These are phyloP conservation scores for Aleurites moluccanus DNA, from an alignment of 441 rosid genomes.

Conservation along the genomic window DNA sequence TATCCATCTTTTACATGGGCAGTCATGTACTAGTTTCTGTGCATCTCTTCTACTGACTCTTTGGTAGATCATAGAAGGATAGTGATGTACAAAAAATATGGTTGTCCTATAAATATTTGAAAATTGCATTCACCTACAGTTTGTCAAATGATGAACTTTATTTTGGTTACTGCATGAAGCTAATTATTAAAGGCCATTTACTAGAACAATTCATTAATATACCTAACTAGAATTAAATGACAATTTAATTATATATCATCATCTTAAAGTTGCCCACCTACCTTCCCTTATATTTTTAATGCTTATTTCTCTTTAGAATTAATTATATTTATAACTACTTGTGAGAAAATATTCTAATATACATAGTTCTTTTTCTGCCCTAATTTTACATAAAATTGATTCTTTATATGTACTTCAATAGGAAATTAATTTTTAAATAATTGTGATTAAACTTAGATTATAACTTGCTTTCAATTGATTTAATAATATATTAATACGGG, in stretches of 20 bases:
- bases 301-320: too few species aligned
- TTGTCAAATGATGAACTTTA: constrained; percentile 39
- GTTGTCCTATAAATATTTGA: constrained; percentile 55
- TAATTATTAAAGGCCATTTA: constrained; percentile 39
- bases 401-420: too few species aligned
- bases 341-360: too few species aligned
- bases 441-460: too few species aligned
- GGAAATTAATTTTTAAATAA: too few species aligned
- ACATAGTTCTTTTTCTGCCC: too few species aligned
- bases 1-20: background rate
- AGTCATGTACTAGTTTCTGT: background rate
- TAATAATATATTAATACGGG: too few species aligned
- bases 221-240: constrained; percentile 48
- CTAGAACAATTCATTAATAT: constrained; percentile 34
- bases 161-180: constrained; percentile 27
- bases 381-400: too few species aligned
- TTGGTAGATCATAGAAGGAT: constrained; percentile 12
- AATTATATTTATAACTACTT: too few species aligned
- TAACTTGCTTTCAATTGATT: too few species aligned
- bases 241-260: constrained; percentile 36
- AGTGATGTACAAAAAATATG: constrained; percentile 29
- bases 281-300: constrained; percentile 21
- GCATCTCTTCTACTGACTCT: constrained; percentile 14
- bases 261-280: constrained; percentile 32
- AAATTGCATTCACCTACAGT: constrained; percentile 46